These are phyloP conservation scores for Cercospora zeina DNA, from an alignment of 2,329 filamentous ascomycete genomes.

Conservation along the genomic window DNA sequence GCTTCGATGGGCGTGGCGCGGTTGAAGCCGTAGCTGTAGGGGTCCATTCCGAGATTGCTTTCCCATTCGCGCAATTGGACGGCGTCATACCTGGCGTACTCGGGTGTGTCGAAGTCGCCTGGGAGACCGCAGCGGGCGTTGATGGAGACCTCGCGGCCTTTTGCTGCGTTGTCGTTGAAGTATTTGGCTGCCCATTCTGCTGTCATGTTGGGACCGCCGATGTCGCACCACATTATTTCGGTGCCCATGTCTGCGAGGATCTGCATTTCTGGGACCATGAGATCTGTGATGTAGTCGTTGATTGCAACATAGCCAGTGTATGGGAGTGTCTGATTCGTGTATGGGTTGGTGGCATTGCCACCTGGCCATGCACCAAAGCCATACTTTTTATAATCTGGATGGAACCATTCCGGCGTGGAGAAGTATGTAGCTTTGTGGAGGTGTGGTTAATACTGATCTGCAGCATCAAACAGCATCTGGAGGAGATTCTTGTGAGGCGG, in stretches of 20 bases:
- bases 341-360: constrained; percentile 49
- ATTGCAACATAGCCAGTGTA: constrained; percentile 50
- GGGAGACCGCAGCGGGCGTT: constrained; percentile 60
- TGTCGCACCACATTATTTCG: constrained; percentile 48
- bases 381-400: constrained; percentile 46
- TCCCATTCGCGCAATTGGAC: constrained; percentile 61
- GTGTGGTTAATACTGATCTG: constrained; percentile 46
- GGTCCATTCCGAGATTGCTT: constrained; percentile 61
- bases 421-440: constrained; percentile 50
- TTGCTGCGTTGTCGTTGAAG: constrained; percentile 45
- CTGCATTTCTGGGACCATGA: constrained; percentile 50
- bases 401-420: constrained; percentile 51
- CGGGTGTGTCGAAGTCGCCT: constrained; percentile 62
- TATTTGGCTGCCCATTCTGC: constrained; percentile 44
- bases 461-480: constrained; percentile 49
- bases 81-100: constrained; percentile 55
- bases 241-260: constrained; percentile 47
- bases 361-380: constrained; percentile 46
- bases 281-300: constrained; percentile 45
- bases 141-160: constrained; percentile 55
- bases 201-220: constrained; percentile 19
- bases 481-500: constrained; percentile 47
- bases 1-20: constrained; percentile 49
- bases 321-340: constrained; percentile 46
- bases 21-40: constrained; percentile 62